phyloP scores from a whole-genome alignment of 108 stramenopile species.

The Licmophora abbreviata region DNA sequence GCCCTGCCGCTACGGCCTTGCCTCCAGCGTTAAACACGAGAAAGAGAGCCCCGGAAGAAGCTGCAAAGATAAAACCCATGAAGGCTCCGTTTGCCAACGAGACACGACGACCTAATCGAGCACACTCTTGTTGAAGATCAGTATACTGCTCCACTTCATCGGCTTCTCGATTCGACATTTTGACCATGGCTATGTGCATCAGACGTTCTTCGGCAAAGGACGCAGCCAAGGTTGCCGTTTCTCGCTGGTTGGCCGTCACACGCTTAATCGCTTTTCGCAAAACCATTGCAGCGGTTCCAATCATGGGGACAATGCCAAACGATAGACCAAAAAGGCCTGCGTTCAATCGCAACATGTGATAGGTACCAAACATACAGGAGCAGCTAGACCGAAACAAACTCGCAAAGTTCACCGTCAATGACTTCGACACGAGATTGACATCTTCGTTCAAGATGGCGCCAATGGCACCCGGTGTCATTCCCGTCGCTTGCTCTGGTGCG shows the following conservation, averaged over 20 bases:
- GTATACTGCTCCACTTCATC: constrained; percentile 61
- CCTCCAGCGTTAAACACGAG: constrained; percentile 69
- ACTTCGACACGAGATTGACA: constrained; percentile 49
- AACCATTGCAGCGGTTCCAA: constrained; percentile 63
- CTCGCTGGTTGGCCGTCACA: constrained; percentile 42
- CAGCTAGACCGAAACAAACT: constrained; percentile 61
- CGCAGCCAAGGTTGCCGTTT: constrained; percentile 45
- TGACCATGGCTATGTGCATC: constrained; percentile 57
- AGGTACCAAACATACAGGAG: constrained; percentile 63
- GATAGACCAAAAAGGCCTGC: constrained; percentile 64
- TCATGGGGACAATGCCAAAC: constrained; percentile 56
- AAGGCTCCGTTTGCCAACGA: constrained; percentile 61
- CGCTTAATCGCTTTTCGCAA: constrained; percentile 64
- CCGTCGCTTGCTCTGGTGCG: constrained; percentile 3
- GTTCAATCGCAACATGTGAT: constrained; percentile 73
- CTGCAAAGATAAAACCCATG: constrained; percentile 81
- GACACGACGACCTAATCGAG: constrained; percentile 37
- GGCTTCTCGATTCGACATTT: constrained; percentile 56
- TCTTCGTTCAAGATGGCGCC: constrained; percentile 64
- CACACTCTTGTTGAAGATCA: constrained; percentile 42
- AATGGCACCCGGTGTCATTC: constrained; percentile 61
- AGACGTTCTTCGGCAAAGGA: constrained; percentile 74
- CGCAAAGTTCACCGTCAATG: constrained; percentile 61
- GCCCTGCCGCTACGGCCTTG: constrained; percentile 47
- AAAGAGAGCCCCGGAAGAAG: constrained; percentile 59